phyloP scores from a whole-genome alignment of 306 rosid species.

The Dicorynia guianensis region DNA sequence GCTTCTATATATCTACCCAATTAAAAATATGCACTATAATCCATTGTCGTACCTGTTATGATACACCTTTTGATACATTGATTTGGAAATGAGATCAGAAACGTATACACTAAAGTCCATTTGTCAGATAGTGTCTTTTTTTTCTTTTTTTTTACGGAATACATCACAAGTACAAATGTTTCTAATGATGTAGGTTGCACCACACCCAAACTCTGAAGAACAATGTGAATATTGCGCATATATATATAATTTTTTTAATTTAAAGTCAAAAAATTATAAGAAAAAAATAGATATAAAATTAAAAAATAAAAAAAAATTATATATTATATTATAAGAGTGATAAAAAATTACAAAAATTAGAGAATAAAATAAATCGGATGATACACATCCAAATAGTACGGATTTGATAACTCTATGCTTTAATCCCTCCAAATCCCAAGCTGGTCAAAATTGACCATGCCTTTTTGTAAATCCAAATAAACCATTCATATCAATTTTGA shows the following conservation, averaged over 20 bases:
- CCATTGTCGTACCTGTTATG: background rate
- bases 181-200: constrained; percentile 5
- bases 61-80: background rate
- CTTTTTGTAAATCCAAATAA: background rate
- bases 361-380: too few relatives aligned
- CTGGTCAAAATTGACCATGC: constrained; percentile 29
- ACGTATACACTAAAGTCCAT: background rate
- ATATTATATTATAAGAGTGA: too few relatives aligned
- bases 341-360: too few relatives aligned
- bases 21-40: background rate
- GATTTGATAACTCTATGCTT: background rate
- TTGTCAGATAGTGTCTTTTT: constrained; percentile 1
- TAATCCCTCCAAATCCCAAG: constrained; percentile 1
- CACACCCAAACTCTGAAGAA: too few relatives aligned
- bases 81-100: constrained; percentile 2
- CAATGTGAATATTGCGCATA: background rate
- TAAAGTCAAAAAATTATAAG: too few relatives aligned
- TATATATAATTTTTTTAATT: too few relatives aligned
- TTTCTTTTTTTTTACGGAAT: background rate
- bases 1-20: background rate
- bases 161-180: background rate
- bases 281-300: too few relatives aligned
- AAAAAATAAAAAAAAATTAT: too few relatives aligned
- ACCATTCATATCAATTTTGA: too few relatives aligned
- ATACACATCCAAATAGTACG: too few relatives aligned